phyloP scores from a whole-genome alignment of 345 rosid genomes.

The Euphorbia pulcherrima region DNA sequence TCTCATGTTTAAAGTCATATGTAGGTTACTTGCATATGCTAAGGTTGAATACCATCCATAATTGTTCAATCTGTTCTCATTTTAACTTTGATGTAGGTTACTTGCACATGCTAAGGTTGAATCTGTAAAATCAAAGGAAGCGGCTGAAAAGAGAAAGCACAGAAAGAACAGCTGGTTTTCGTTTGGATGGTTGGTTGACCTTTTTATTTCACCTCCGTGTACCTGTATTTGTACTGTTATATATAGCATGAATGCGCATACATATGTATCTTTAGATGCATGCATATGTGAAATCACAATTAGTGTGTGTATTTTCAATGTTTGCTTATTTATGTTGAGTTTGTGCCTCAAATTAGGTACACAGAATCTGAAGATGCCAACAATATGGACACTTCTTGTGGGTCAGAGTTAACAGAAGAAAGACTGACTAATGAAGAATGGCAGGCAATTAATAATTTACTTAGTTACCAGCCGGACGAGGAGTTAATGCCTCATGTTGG shows the following conservation, averaged over 20 bases:
- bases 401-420: conserved; percentile 49
- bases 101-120: conserved; percentile 99
- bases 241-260: background rate
- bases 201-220: conserved; percentile 10
- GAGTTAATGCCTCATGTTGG: conserved; percentile 53
- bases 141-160: conserved; percentile 75
- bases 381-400: conserved; percentile 44
- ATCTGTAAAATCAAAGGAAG: conserved; percentile 86
- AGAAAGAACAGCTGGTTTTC: conserved; percentile 86
- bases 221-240: background rate
- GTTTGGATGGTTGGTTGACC: conserved; percentile 61
- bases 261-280: background rate
- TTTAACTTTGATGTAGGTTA: conserved; percentile 45
- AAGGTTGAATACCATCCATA: background rate
- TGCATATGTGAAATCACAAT: background rate
- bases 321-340: conserved; percentile 20
- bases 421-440: conserved; percentile 91
- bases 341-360: conserved; percentile 43
- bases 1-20: background rate
- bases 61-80: background rate
- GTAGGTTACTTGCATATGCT: too few species aligned
- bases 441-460: conserved; percentile 83
- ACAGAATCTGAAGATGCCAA: conserved; percentile 50
- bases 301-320: background rate
- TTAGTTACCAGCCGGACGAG: conserved; percentile 87